Conservation (phyloP, 768 basidiomycete species). For the Galerina marginata region DNA sequence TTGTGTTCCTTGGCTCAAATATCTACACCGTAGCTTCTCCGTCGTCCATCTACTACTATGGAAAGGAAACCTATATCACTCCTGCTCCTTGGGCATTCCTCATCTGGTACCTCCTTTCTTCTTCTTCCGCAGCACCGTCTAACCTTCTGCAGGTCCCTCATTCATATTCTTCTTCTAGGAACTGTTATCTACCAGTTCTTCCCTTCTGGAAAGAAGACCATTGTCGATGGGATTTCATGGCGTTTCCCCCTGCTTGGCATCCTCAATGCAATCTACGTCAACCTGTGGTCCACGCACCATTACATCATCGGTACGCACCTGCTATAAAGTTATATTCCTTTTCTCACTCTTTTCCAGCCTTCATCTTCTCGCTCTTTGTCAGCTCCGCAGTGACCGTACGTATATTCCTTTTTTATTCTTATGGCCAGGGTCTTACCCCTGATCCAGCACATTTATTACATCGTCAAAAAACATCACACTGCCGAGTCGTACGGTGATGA, state of each 20-base stretch:
- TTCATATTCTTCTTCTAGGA: constrained; percentile 90
- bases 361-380: constrained; percentile 88
- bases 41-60: constrained; percentile 68
- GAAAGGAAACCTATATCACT: constrained; percentile 90
- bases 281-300: constrained; percentile 80
- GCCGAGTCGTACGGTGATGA: constrained; percentile 74
- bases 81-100: constrained; percentile 94
- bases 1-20: constrained; percentile 89
- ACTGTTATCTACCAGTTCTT: constrained; percentile 92
- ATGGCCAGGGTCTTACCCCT: constrained; percentile 28
- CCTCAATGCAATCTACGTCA: constrained; percentile 89
- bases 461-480: constrained; percentile 86
- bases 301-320: constrained; percentile 63
- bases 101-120: constrained; percentile 66
- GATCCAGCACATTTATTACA: constrained; percentile 87
- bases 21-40: constrained; percentile 85
- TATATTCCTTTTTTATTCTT: constrained; percentile 21
- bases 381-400: constrained; percentile 67
- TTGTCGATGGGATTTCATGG: constrained; percentile 91
- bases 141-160: constrained; percentile 65
- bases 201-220: constrained; percentile 71
- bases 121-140: constrained; percentile 13
- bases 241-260: constrained; percentile 87
- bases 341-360: constrained; percentile 53
- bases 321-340: not conserved